phyloP scores from a whole-genome alignment of 106 monocot species.

The Phalaenopsis aphrodite region DNA sequence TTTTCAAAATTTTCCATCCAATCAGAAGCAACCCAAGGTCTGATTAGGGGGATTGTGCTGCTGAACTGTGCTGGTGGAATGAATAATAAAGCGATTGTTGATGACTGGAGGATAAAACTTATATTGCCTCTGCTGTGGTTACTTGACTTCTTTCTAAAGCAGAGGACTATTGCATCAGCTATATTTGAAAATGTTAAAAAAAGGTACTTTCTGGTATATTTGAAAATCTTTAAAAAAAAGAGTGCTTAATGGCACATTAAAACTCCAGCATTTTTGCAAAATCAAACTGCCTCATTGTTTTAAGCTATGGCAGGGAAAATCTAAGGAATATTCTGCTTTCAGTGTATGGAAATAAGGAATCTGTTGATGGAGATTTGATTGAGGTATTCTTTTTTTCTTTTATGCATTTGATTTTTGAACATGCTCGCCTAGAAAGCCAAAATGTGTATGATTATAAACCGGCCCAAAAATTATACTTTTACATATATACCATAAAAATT shows the following conservation, averaged over 20 bases:
- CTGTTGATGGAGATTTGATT: constrained; percentile 84
- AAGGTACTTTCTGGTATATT: constrained; percentile 26
- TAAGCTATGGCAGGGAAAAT: constrained; percentile 52
- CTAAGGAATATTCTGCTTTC: constrained; percentile 79
- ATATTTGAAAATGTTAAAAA: constrained; percentile 80
- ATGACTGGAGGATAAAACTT: constrained; percentile 94
- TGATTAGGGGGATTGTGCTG: constrained; percentile 80
- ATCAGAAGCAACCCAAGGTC: constrained; percentile 45
- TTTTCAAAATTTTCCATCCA: not conserved
- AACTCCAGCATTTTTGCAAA: not conserved
- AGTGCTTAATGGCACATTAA: not conserved
- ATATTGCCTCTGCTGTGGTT: constrained; percentile 74
- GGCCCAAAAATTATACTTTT: too few species aligned
- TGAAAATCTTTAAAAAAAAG: too few species aligned
- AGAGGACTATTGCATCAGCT: constrained; percentile 60
- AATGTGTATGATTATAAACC: not conserved
- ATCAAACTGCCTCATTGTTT: constrained; percentile 6
- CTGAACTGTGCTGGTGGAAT: constrained; percentile 95
- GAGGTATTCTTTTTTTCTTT: constrained; percentile 36
- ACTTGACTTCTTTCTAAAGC: constrained; percentile 72
- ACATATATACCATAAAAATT: too few species aligned
- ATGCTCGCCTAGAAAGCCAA: not conserved
- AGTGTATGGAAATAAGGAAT: constrained; percentile 86
- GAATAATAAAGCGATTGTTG: constrained; percentile 97
- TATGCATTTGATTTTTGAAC: not conserved